Percentiles rank a stretch among this genome's conserved stretches.
These are phyloP conservation scores for Lasiosphaeriaceae sp. DNA, from an alignment of 495 filamentous ascomycete genomes.

Conservation along the genomic window DNA sequence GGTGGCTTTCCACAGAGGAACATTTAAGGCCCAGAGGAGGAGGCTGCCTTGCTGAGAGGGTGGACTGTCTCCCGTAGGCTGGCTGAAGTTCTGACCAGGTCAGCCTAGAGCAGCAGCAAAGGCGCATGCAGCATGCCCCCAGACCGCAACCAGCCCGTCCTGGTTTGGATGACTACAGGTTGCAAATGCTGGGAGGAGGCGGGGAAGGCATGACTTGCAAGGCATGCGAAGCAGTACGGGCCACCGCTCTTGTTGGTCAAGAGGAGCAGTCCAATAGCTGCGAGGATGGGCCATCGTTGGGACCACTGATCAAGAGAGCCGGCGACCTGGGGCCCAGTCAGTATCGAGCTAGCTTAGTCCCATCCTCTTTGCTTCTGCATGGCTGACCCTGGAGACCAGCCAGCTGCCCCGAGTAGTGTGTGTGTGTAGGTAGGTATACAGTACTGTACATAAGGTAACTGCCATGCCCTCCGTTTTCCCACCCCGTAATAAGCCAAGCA, in stretches of 20 bases:
- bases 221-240: conserved; percentile 25
- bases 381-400: conserved; percentile 10
- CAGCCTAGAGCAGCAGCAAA: conserved; percentile 5
- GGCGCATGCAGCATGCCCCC: conserved; percentile 6
- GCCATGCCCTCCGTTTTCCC: conserved; percentile 2
- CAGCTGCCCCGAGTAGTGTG: no score
- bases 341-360: conserved; percentile 21
- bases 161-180: conserved; percentile 3
- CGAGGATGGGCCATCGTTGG: conserved; percentile 12
- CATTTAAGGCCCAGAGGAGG: background rate
- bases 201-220: conserved; percentile 30
- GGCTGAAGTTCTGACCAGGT: conserved; percentile 4
- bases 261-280: conserved; percentile 10
- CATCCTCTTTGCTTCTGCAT: conserved; percentile 14
- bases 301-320: conserved; percentile 22
- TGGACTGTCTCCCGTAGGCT: background rate
- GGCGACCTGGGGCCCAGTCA: conserved; percentile 19
- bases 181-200: conserved; percentile 8
- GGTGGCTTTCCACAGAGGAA: background rate
- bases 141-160: conserved; percentile 2
- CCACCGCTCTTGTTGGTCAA: conserved; percentile 14
- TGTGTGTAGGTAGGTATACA: no score
- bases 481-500: no score
- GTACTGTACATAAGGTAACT: conserved; percentile 12
- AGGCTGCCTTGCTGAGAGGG: background rate